phyloP scores from a whole-genome alignment of 2,329 filamentous ascomycete species.

The Fusarium sp. region DNA sequence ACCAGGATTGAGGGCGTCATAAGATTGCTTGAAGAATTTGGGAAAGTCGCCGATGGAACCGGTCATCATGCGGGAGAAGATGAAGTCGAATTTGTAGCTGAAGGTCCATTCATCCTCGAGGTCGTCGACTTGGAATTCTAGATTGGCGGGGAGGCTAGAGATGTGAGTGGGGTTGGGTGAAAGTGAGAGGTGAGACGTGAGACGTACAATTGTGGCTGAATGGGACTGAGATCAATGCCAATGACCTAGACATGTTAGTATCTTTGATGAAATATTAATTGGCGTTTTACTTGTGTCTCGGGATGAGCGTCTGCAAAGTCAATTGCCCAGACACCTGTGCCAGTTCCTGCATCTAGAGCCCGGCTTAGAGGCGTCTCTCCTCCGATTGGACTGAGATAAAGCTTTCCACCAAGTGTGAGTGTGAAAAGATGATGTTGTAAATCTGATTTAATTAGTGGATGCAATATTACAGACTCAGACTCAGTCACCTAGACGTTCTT shows the following conservation, averaged over 20 bases:
- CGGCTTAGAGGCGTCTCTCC: conserved; percentile 42
- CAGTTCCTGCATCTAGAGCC: conserved; percentile 63
- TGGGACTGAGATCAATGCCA: conserved; percentile 60
- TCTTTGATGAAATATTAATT: accelerated
- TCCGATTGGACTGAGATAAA: conserved; percentile 48
- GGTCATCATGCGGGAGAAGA: conserved; percentile 57
- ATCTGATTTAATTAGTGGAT: conserved; percentile 36
- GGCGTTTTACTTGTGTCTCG: conserved; percentile 44
- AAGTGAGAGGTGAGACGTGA: background rate
- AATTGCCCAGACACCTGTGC: conserved; percentile 62
- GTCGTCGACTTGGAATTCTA: conserved; percentile 62
- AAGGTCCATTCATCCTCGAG: conserved; percentile 58
- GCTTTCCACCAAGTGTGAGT: conserved; percentile 51
- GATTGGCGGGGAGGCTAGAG: conserved; percentile 61
- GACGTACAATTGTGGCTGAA: conserved; percentile 55
- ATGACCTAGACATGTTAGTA: conserved; percentile 46
- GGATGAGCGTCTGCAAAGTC: conserved; percentile 57
- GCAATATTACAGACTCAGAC: accelerated
- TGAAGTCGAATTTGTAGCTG: conserved; percentile 56
- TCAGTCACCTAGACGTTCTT: conserved; percentile 50
- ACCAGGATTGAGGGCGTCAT: conserved; percentile 57
- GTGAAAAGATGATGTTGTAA: conserved; percentile 55
- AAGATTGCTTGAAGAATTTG: conserved; percentile 55
- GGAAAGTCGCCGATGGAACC: conserved; percentile 55
- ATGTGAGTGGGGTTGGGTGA: background rate